Evolutionary conservation across 129 eudicot species (phyloP).

Genomic region (Helianthus tuberosus): DNA sequence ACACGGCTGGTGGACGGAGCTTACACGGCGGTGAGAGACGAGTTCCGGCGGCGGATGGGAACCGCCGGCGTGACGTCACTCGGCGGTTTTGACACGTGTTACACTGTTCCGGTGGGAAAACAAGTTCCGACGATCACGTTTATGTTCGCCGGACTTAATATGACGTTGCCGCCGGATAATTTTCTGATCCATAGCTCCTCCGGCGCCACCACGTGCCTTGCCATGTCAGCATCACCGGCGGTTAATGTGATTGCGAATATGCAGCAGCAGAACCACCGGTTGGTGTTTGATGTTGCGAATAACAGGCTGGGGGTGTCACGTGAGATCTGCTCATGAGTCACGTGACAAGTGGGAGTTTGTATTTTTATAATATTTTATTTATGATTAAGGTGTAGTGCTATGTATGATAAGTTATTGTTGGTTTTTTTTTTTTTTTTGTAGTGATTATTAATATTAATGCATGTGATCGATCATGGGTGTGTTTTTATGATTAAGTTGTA

Average conservation of each 20-base stretch:
- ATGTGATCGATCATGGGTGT: too few species aligned
- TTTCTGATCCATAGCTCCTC: constrained; percentile 81
- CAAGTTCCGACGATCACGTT: constrained; percentile 76
- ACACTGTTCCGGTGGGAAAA: constrained; percentile 54
- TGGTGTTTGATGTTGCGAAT: constrained; percentile 69
- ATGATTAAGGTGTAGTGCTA: constrained; percentile 24
- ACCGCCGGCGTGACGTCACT: constrained; percentile 66
- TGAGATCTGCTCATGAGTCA: constrained; percentile 56
- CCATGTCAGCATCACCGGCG: constrained; percentile 89
- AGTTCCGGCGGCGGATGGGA: constrained; percentile 76
- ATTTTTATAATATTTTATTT: constrained; percentile 1
- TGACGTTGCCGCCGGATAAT: constrained; percentile 81
- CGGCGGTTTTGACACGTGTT: constrained; percentile 96
- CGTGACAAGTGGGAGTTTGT: constrained; percentile 15
- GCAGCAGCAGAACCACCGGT: constrained; percentile 96
- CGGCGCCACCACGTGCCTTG: constrained; percentile 70
- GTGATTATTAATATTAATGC: too few species aligned
- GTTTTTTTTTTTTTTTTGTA: background rate
- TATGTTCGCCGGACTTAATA: constrained; percentile 80
- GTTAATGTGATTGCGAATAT: constrained; percentile 89
- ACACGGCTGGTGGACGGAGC: constrained; percentile 73
- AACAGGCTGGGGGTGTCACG: constrained; percentile 85
- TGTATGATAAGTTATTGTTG: constrained; percentile 9
- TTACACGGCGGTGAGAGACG: constrained; percentile 78
- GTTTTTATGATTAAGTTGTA: too few species aligned